Evolutionary conservation across 1,284 basidiomycete genomes (phyloP).

Genomic region (Coriolopsis trogii): DNA sequence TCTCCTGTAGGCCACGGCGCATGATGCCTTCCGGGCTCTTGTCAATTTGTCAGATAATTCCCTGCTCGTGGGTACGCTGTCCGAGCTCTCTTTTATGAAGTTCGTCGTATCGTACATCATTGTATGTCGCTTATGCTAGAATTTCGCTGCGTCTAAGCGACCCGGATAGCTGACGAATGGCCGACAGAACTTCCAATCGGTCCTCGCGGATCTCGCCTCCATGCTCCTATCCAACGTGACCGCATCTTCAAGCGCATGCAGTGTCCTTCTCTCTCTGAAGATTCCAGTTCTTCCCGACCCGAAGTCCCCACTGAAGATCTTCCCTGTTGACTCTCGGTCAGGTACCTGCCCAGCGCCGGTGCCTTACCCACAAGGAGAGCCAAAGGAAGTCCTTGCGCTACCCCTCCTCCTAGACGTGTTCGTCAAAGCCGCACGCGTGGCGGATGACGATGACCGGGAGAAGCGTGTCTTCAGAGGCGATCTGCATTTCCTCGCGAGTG

Average conservation of each 20-base stretch:
- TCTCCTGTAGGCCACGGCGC: conserved; percentile 83
- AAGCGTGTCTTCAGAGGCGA: conserved; percentile 70
- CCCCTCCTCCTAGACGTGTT: conserved; percentile 88
- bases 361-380: conserved; percentile 61
- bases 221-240: conserved; percentile 98
- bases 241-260: conserved; percentile 73
- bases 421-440: conserved; percentile 65
- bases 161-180: too few relatives aligned
- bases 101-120: conserved; percentile 93
- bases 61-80: conserved; percentile 69
- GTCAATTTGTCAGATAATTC: conserved; percentile 93
- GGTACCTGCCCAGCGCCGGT: conserved; percentile 69
- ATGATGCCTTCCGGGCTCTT: conserved; percentile 93
- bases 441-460: conserved; percentile 47
- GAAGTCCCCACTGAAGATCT: conserved; percentile 50
- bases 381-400: conserved; percentile 63
- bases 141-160: too few relatives aligned
- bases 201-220: conserved; percentile 91
- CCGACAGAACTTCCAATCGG: conserved; percentile 87
- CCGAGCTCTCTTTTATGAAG: conserved; percentile 75
- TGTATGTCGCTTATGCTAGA: too few relatives aligned
- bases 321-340: conserved; percentile 74
- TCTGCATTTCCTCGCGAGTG: conserved; percentile 88
- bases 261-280: conserved; percentile 67
- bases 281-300: conserved; percentile 64